A percentile compares a stretch with the other conserved stretches of the same genome.
phyloP scores from a whole-genome alignment of 805 yeast genomes.

The Sugiyamaella boreocaroliniensis region DNA sequence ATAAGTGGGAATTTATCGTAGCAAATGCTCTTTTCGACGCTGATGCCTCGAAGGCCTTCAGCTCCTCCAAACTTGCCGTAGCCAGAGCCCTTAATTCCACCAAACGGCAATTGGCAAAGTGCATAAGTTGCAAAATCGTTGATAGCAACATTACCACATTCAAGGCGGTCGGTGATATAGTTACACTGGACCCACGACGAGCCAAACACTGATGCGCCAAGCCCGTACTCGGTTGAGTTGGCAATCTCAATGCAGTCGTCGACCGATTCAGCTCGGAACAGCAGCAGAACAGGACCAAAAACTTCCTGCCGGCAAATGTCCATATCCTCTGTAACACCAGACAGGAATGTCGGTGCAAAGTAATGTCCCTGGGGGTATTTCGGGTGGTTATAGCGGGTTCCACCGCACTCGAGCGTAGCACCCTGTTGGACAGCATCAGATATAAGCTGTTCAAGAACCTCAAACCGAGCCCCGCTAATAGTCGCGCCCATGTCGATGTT shows the following conservation, averaged over 20 bases:
- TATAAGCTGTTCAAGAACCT: constrained; percentile 56
- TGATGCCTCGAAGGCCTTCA: constrained; percentile 88
- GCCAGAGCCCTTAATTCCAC: constrained; percentile 89
- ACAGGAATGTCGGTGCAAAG: constrained; percentile 82
- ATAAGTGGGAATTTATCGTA: constrained; percentile 75
- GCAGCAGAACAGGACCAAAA: constrained; percentile 83
- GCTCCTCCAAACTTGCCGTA: constrained; percentile 98
- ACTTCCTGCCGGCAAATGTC: constrained; percentile 82
- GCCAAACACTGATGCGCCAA: constrained; percentile 90
- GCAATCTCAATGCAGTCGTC: constrained; percentile 71
- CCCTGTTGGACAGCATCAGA: constrained; percentile 70
- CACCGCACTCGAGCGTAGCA: constrained; percentile 79
- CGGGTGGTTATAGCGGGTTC: constrained; percentile 74
- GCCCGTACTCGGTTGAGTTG: constrained; percentile 79
- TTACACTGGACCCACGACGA: constrained; percentile 49
- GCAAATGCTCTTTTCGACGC: constrained; percentile 81
- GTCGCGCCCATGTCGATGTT: constrained; percentile 96
- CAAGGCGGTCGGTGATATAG: constrained; percentile 54
- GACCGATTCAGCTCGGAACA: constrained; percentile 63
- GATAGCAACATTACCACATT: constrained; percentile 89
- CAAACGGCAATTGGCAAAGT: constrained; percentile 94
- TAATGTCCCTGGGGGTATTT: constrained; percentile 94
- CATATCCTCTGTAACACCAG: constrained; percentile 74
- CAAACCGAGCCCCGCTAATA: constrained; percentile 73
- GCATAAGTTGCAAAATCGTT: constrained; percentile 97